Percentiles rank a stretch among this genome's conserved stretches.
Evolutionary conservation across 805 yeast genomes (phyloP).

Genomic region (Wickerhamomyces kurtzmanii): DNA sequence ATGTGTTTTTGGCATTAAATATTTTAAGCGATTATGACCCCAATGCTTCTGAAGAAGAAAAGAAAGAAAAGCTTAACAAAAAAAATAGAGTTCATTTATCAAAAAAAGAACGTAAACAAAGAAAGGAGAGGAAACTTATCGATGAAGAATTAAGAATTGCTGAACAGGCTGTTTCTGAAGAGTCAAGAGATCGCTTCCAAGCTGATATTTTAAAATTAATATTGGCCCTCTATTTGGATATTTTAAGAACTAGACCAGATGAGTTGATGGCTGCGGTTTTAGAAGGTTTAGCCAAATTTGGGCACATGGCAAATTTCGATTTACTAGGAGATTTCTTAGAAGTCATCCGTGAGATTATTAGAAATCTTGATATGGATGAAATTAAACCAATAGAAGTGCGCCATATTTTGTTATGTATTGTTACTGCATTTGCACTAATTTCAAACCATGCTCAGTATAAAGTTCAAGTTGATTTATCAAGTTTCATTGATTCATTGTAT

Average conservation of each 20-base stretch:
- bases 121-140: conserved; percentile 79
- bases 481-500: conserved; percentile 71
- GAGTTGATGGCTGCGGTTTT: conserved; percentile 75
- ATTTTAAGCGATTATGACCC: conserved; percentile 69
- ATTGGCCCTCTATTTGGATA: conserved; percentile 66
- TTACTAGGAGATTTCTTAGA: conserved; percentile 87
- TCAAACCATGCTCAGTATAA: conserved; percentile 65
- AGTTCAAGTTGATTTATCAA: conserved; percentile 72
- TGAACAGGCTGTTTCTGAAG: conserved; percentile 77
- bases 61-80: conserved; percentile 44
- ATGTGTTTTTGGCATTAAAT: conserved; percentile 58
- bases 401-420: conserved; percentile 71
- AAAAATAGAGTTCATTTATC: conserved; percentile 86
- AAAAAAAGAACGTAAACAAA: conserved; percentile 79
- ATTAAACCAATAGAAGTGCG: conserved; percentile 44
- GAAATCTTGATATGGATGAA: conserved; percentile 35
- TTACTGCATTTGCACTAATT: conserved; percentile 82
- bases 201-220: conserved; percentile 72
- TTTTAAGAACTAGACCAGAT: conserved; percentile 54
- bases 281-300: conserved; percentile 86
- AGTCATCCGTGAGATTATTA: conserved; percentile 75
- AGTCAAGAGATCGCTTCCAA: conserved; percentile 80
- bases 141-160: conserved; percentile 87
- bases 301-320: conserved; percentile 89
- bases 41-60: conserved; percentile 36